Conservation (phyloP, 1,284 basidiomycete species). For the Laetiporus sulphureus region DNA sequence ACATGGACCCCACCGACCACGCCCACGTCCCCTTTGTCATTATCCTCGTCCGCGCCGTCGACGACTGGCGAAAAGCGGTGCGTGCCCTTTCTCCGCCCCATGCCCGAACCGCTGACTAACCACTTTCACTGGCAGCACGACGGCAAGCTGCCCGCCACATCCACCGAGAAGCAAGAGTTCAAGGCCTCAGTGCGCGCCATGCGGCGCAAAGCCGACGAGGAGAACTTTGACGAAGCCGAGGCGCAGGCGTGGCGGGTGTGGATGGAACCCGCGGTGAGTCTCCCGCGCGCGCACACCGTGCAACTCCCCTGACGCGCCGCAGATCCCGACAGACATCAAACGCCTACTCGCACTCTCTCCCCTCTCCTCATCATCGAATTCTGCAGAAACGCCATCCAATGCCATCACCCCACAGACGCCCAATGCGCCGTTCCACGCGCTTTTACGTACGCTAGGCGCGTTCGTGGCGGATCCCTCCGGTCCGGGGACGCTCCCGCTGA, state of each 20-base stretch:
- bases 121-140: constrained; percentile 42
- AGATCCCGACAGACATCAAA: constrained; percentile 64
- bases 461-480: constrained; percentile 41
- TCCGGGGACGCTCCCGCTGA: constrained; percentile 37
- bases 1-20: constrained; percentile 82
- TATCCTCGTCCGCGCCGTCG: constrained; percentile 77
- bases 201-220: constrained; percentile 78
- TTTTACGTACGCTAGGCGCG: constrained; percentile 72
- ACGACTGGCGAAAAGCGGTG: constrained; percentile 74
- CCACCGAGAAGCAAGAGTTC: constrained; percentile 74
- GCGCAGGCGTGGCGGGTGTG: constrained; percentile 75
- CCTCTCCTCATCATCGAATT: constrained; percentile 26
- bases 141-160: constrained; percentile 55
- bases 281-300: not conserved
- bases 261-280: constrained; percentile 47
- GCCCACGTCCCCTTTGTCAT: constrained; percentile 84
- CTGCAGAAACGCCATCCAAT: constrained; percentile 36
- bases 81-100: too few relatives aligned
- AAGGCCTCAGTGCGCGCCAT: constrained; percentile 55
- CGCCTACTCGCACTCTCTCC: constrained; percentile 45
- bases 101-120: too few relatives aligned
- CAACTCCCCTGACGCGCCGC: not conserved
- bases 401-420: constrained; percentile 1
- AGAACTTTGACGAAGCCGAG: constrained; percentile 94
- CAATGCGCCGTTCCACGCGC: constrained; percentile 66